Percentiles rank a stretch among this genome's conserved stretches.
Conservation (phyloP, 2,329 filamentous ascomycete species). For the Neoscytalidium dimidiatum region DNA sequence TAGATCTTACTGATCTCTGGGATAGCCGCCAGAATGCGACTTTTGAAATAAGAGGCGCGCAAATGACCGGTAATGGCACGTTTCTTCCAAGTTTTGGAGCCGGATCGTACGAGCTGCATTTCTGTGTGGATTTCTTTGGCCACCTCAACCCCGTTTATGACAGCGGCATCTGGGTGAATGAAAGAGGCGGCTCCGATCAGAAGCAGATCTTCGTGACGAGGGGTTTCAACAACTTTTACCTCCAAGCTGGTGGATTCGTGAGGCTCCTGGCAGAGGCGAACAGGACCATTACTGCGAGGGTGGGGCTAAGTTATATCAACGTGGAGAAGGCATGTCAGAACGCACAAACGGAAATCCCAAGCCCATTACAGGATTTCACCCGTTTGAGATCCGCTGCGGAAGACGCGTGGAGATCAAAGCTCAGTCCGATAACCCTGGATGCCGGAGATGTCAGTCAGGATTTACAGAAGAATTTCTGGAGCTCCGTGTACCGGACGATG, state of each 20-base stretch:
- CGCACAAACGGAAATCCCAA: constrained; percentile 68
- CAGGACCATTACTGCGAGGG: constrained; percentile 61
- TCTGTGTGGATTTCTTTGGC: constrained; percentile 62
- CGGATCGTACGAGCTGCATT: constrained; percentile 59
- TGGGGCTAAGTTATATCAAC: constrained; percentile 71
- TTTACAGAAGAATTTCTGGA: constrained; percentile 47
- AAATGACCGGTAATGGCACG: constrained; percentile 60
- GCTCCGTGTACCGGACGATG: constrained; percentile 46
- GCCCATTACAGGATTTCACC: constrained; percentile 60
- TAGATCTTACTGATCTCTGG: constrained; percentile 63
- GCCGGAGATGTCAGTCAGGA: constrained; percentile 37
- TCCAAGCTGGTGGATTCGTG: constrained; percentile 36
- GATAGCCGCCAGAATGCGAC: constrained; percentile 54
- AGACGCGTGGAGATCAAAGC: constrained; percentile 42
- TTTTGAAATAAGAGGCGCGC: constrained; percentile 51
- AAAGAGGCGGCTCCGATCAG: constrained; percentile 49
- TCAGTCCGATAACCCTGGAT: constrained; percentile 41
- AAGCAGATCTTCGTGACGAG: constrained; percentile 40
- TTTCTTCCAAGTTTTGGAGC: constrained; percentile 66
- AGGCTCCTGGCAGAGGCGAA: constrained; percentile 58
- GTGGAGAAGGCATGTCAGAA: constrained; percentile 66
- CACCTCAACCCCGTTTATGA: constrained; percentile 50
- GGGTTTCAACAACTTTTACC: constrained; percentile 38
- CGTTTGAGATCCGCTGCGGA: constrained; percentile 46
- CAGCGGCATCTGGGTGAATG: constrained; percentile 61